Evolutionary conservation across 768 basidiomycete genomes (phyloP), one percentile per base, ranked within the genome.

Genomic region (Leccinellum rugosiceps): DNA sequence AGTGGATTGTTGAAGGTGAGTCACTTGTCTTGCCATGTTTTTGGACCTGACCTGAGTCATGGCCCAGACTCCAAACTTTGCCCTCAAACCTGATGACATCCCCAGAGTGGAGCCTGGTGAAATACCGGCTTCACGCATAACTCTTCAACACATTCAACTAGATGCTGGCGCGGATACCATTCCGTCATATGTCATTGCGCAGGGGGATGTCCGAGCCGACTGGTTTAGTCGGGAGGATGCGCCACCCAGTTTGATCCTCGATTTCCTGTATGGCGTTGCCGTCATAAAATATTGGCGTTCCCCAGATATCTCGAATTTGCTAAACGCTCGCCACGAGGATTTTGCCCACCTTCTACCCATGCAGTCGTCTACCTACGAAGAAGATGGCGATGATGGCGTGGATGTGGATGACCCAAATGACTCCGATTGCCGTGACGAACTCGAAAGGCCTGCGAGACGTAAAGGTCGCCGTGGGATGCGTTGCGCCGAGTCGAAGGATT

Each of bases 361-460:
- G 17, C 38, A 4, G 38, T 19, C n/a, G 4, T 19, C 38, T 19
- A 4, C 4, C n/a, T 19, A n/a, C 9, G 15, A 35, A 17, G 32
- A 34, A 5, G 10, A 34, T 34, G 34, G 14, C 34, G 15, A 35
- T 7, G 34, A 35, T 17, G 15, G 15, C 0, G 6, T 15, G 15
- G 6, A 14, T 6, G 6, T 35, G 34, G 14, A 35, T 35, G 38
- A 41, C n/a, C n/a, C 17, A 17, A n/a, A n/a, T n/a, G 35, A 38
- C 35, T 4, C 32, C 4, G 32, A 5, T 14, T 34, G 14, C 34
- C 4, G 10, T n/a, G 38, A 11, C 4, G n/a, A 41, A 31, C 31
- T 10, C n/a, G 6, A 19, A 41, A n/a, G 14, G 3, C 0, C 9
- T 38, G 17, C 0, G 8, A 10, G 17, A 0, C 17, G 4, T n/a